phyloP scores from a whole-genome alignment of 768 basidiomycete genomes.

The Exidia glandulosa region DNA sequence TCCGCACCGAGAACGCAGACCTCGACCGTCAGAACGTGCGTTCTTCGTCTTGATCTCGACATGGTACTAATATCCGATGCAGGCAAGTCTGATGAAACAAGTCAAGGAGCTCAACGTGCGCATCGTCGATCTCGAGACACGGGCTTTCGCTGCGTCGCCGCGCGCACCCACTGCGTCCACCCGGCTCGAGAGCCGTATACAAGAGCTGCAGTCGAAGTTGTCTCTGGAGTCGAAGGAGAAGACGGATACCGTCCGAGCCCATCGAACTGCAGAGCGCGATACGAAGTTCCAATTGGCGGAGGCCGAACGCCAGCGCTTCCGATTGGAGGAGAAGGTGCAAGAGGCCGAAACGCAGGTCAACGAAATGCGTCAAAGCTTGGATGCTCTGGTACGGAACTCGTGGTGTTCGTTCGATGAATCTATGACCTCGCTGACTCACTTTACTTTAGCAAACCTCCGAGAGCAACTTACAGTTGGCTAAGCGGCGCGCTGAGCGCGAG shows the following conservation, averaged over 20 bases:
- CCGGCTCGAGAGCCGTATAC: conserved; percentile 57
- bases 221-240: conserved; percentile 40
- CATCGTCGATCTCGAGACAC: conserved; percentile 74
- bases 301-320: conserved; percentile 46
- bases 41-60: conserved; percentile 8
- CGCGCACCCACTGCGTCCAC: conserved; percentile 34
- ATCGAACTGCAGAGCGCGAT: conserved; percentile 40
- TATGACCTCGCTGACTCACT: background rate
- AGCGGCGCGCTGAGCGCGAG: conserved; percentile 68
- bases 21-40: conserved; percentile 67
- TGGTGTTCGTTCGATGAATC: background rate
- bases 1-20: conserved; percentile 71
- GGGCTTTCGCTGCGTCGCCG: conserved; percentile 55
- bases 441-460: conserved; percentile 54
- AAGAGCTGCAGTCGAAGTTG: conserved; percentile 57
- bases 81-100: conserved; percentile 80
- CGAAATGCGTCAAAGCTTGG: conserved; percentile 46
- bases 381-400: conserved; percentile 41
- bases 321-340: conserved; percentile 57
- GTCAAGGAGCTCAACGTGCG: conserved; percentile 75
- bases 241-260: conserved; percentile 17
- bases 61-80: conserved; percentile 5
- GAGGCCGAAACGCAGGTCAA: conserved; percentile 47
- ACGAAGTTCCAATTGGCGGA: conserved; percentile 45
- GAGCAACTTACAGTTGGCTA: conserved; percentile 53